phyloP scores from a whole-genome alignment of 1,284 basidiomycete species.

The Boletellus deceptivus region DNA sequence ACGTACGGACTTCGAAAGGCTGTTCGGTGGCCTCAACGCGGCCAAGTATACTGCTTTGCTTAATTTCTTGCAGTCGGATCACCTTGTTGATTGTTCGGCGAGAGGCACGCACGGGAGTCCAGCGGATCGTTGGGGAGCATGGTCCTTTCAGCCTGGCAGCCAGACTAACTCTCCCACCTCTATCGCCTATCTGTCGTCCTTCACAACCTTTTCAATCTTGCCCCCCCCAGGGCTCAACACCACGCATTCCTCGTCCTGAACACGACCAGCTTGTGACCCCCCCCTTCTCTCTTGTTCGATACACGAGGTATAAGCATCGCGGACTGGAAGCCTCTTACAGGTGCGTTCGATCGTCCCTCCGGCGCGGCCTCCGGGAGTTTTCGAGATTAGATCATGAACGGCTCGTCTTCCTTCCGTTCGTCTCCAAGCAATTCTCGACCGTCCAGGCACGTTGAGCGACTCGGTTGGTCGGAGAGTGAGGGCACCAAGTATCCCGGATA shows the following conservation, averaged over 20 bases:
- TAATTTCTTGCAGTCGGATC: conserved; percentile 3
- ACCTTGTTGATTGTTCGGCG: neutral
- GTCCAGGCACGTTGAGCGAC: conserved; percentile 50
- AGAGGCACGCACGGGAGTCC: no score
- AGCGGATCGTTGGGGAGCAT: no score
- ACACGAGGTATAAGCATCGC: conserved; percentile 48
- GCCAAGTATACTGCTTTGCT: conserved; percentile 1
- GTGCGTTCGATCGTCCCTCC: conserved; percentile 18
- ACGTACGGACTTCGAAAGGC: no score
- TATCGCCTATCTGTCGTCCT: conserved; percentile 53
- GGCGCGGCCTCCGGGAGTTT: conserved; percentile 24
- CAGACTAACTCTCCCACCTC: conserved; percentile 51
- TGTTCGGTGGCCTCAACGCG: no score
- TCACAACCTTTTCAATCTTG: conserved; percentile 76
- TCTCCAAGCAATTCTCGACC: conserved; percentile 76
- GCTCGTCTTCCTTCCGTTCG: conserved; percentile 67
- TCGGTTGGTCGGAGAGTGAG: conserved; percentile 58
- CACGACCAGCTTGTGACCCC: conserved; percentile 62
- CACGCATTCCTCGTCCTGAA: conserved; percentile 78
- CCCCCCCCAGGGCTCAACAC: conserved; percentile 83
- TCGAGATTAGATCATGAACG: conserved; percentile 72
- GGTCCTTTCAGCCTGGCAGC: conserved; percentile 1
- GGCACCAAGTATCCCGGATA: conserved; percentile 73
- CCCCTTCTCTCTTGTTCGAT: conserved; percentile 36
- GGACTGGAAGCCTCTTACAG: conserved; percentile 21